Evolutionary conservation across 2,329 filamentous ascomycete genomes (phyloP).

Genomic region (Chrysoporthe puriensis): DNA sequence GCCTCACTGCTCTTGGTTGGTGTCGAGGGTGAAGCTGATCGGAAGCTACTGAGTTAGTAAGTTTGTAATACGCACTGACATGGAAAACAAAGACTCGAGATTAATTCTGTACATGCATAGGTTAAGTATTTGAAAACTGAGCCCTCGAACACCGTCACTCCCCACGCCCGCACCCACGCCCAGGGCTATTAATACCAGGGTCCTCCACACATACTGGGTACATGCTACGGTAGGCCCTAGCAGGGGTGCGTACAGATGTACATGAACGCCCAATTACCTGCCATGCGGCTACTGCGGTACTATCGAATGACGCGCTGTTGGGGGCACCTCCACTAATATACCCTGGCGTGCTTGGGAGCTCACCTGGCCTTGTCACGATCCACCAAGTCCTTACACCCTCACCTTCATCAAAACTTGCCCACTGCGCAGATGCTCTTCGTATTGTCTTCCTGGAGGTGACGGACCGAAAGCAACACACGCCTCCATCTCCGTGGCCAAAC

Average conservation of each 20-base stretch:
- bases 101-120: too few species aligned
- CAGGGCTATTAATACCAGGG: background rate
- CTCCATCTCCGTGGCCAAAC: background rate
- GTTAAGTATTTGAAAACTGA: too few species aligned
- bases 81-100: too few species aligned
- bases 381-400: background rate
- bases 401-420: background rate
- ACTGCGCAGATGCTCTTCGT: background rate
- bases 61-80: too few species aligned
- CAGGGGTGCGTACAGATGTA: background rate
- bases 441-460: background rate
- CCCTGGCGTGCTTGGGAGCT: background rate
- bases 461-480: background rate
- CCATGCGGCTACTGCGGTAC: background rate
- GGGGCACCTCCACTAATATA: background rate
- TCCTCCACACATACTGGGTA: background rate
- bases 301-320: constrained; percentile 1
- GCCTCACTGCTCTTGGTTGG: too few species aligned
- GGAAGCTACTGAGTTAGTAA: too few species aligned
- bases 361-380: constrained; percentile 10
- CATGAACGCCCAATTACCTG: background rate
- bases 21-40: too few species aligned
- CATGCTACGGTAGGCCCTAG: background rate
- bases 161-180: too few species aligned
- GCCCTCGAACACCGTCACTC: too few species aligned